Base-by-base conservation (phyloP, 2,329 filamentous ascomycete species). In the Colletotrichum siamense region DNA sequence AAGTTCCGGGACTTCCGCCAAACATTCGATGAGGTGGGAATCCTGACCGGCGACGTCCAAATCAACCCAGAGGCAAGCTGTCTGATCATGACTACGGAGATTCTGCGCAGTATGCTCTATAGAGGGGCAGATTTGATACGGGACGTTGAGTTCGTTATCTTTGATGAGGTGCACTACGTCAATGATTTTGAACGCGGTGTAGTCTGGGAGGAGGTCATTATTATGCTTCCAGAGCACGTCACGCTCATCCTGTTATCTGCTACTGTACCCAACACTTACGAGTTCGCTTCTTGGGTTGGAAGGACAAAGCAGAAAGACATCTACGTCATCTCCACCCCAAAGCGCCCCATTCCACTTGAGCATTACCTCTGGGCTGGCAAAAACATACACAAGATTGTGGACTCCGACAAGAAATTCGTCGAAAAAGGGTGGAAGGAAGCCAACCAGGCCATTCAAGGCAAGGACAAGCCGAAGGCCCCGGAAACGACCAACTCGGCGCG, bases 151-250 rank as follows among this genome's bases (percentile, higher is more conserved):
- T 99, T 98, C 83, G 97, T 99, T 80, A 98, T 99, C 65, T 99
- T 99, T 78, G 97, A 99, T 81, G 97, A 99, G 85, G 97, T 99
- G 3, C 97, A 99, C 85, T 99, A 99, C 83, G 96, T 99, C 79
- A 99, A 99, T 82, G 97, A 99, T 83, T 91, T 94, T 30, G 97
- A 99, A 84, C 92, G 97, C 85, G 97, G 97, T 81, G 97, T 99
- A 8, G 97, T 99, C 0, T 99, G 97, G 97, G 97, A 99, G 85
- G 97, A 99, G 85, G 97, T 99, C 81, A 99, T 99, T 82, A 99
- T 99, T 81, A 99, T 99, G 97, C 90, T 99, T 71, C 97, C 97
- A 0, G 96, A 98, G 83, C 97, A 99, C 85, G 95, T 99, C 52
- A 98, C 97, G 3, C 90, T 99, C 26, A 99, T 99, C 79, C 88